A percentile compares a stretch with the other conserved stretches of the same genome.
Evolutionary conservation across 2,329 filamentous ascomycete genomes (phyloP).

Genomic region (Ophiostoma piceae): DNA sequence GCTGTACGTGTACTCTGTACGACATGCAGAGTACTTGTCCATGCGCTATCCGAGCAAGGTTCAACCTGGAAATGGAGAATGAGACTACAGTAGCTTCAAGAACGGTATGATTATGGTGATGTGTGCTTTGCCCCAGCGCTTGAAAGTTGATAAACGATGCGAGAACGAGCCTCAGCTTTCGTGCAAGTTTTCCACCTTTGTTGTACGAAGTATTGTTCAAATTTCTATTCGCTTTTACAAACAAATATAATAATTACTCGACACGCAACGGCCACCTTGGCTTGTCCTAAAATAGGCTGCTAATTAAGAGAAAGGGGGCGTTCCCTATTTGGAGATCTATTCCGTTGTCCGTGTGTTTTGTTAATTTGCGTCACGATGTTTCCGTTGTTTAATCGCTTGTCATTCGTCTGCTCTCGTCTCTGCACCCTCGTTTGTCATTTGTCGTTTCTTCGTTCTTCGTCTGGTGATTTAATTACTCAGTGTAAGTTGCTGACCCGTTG

Average conservation of each 20-base stretch:
- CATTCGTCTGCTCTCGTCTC: neutral
- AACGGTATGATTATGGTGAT: neutral
- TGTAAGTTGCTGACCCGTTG: neutral
- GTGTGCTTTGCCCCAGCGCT: neutral
- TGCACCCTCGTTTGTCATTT: neutral
- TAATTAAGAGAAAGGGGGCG: neutral
- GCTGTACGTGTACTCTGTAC: neutral
- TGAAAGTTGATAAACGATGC: slow-evolving; percentile 10
- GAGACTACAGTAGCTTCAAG: neutral
- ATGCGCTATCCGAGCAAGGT: neutral
- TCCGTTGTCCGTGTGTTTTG: slow-evolving; percentile 12
- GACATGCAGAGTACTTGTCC: neutral
- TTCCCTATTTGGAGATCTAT: slow-evolving; percentile 8
- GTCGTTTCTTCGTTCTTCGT: neutral
- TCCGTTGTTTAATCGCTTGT: neutral
- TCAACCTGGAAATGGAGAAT: neutral
- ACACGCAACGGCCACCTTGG: slow-evolving; percentile 5
- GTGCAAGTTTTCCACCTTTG: no score
- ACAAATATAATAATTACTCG: neutral
- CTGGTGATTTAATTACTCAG: neutral
- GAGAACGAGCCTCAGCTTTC: neutral
- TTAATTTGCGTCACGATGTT: neutral
- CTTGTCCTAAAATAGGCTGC: neutral
- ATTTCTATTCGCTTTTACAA: neutral
- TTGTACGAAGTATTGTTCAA: neutral